Evolutionary conservation across 2,329 filamentous ascomycete species (phyloP).

Genomic region (Cryphonectria nitschkei): DNA sequence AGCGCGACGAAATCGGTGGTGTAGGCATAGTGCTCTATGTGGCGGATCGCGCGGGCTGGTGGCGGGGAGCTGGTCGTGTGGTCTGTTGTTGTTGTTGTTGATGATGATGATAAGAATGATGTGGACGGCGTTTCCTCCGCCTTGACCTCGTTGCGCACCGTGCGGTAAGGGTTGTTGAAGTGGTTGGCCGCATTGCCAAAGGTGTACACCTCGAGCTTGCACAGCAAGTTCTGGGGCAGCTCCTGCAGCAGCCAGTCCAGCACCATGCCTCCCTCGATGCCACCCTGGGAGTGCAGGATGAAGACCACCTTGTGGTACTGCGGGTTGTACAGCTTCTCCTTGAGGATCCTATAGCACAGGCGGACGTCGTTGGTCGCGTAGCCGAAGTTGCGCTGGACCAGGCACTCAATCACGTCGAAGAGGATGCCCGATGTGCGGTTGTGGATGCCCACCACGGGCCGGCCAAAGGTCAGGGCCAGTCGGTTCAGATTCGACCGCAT

Average conservation of each 20-base stretch:
- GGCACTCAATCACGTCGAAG: constrained; percentile 77
- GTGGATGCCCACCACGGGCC: constrained; percentile 73
- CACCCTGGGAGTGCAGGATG: constrained; percentile 78
- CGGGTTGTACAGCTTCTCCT: constrained; percentile 64
- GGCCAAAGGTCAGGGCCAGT: constrained; percentile 71
- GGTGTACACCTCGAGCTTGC: constrained; percentile 75
- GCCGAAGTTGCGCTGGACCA: constrained; percentile 74
- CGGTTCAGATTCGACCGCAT: constrained; percentile 72
- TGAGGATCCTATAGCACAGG: constrained; percentile 64
- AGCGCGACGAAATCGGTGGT: constrained; percentile 73
- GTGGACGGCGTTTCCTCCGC: constrained; percentile 27
- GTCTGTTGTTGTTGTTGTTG: constrained; percentile 1
- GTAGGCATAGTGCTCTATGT: constrained; percentile 83
- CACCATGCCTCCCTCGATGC: constrained; percentile 72
- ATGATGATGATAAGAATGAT: constrained; percentile 2
- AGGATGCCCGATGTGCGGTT: constrained; percentile 75
- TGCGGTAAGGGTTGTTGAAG: constrained; percentile 75
- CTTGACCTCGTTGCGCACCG: constrained; percentile 48
- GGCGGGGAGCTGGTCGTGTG: constrained; percentile 37
- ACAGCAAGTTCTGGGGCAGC: constrained; percentile 65
- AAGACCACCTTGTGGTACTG: constrained; percentile 71
- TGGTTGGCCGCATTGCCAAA: constrained; percentile 81
- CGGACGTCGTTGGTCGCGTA: constrained; percentile 73
- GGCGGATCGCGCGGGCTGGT: constrained; percentile 59
- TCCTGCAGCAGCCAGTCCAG: constrained; percentile 79